phyloP scores from a whole-genome alignment of 2,329 filamentous ascomycete species.

The Aureobasidium sp. region DNA sequence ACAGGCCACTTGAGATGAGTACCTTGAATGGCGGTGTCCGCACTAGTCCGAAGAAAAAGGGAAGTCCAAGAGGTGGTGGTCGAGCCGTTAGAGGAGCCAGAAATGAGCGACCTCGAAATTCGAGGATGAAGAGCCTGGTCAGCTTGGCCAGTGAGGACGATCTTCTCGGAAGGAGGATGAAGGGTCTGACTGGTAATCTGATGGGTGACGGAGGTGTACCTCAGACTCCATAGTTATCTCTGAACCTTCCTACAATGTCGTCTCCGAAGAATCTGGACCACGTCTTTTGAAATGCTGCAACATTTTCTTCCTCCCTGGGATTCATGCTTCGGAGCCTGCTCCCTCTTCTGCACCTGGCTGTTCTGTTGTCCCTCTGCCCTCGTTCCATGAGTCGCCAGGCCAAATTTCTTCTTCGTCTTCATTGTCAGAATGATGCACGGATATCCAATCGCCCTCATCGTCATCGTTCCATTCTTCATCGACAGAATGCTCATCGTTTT shows the following conservation, averaged over 20 bases:
- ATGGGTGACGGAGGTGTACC: conserved; percentile 20
- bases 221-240: conserved; percentile 5
- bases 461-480: background rate
- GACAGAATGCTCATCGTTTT: background rate
- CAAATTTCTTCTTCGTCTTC: background rate
- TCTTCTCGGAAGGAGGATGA: conserved; percentile 42
- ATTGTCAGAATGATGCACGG: background rate
- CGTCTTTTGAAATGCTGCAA: no score
- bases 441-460: conserved; percentile 1
- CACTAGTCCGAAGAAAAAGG: conserved; percentile 17
- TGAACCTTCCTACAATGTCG: background rate
- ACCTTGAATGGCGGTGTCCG: conserved; percentile 18
- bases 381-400: background rate
- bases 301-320: background rate
- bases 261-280: no score
- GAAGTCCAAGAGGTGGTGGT: conserved; percentile 13
- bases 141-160: conserved; percentile 44
- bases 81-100: conserved; percentile 18
- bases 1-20: conserved; percentile 73
- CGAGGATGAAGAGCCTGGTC: conserved; percentile 35
- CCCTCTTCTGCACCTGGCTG: background rate
- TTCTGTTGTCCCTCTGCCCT: background rate
- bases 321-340: background rate
- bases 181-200: conserved; percentile 37
- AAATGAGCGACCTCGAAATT: conserved; percentile 23